Evolutionary conservation across 2,329 filamentous ascomycete species (phyloP).

Genomic region (Cordyceps militaris): DNA sequence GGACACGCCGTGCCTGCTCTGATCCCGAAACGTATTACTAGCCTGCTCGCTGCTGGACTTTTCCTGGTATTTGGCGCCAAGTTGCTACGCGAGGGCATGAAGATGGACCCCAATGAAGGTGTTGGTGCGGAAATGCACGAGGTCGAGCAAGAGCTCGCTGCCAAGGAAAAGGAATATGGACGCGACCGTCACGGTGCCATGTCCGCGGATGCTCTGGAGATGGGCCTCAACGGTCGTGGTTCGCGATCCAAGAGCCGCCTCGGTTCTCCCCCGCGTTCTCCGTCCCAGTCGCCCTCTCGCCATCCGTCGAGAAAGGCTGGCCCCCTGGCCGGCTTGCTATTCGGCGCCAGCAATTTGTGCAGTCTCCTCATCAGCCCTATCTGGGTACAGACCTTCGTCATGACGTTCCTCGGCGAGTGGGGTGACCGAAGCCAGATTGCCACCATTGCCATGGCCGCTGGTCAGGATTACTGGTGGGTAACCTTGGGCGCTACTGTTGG

Average conservation of each 20-base stretch:
- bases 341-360: conserved; percentile 77
- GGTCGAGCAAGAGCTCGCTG: conserved; percentile 86
- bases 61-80: conserved; percentile 87
- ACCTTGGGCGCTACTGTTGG: conserved; percentile 81
- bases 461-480: conserved; percentile 98
- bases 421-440: conserved; percentile 96
- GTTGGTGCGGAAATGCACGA: conserved; percentile 97
- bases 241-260: conserved; percentile 68
- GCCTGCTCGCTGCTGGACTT: conserved; percentile 73
- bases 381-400: conserved; percentile 98
- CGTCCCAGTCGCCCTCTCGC: conserved; percentile 67
- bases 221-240: conserved; percentile 64
- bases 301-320: conserved; percentile 43
- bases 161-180: conserved; percentile 76
- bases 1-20: conserved; percentile 88
- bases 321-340: conserved; percentile 34
- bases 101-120: conserved; percentile 83
- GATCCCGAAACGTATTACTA: conserved; percentile 85
- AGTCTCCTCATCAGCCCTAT: conserved; percentile 86
- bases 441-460: conserved; percentile 97
- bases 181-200: conserved; percentile 57
- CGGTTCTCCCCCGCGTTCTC: conserved; percentile 71
- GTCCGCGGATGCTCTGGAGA: conserved; percentile 71
- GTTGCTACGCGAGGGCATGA: conserved; percentile 77
- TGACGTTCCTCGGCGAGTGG: conserved; percentile 99